These are phyloP conservation scores for Hypsizygus marmoreus DNA, from an alignment of 768 basidiomycete species.

Conservation along the genomic window DNA sequence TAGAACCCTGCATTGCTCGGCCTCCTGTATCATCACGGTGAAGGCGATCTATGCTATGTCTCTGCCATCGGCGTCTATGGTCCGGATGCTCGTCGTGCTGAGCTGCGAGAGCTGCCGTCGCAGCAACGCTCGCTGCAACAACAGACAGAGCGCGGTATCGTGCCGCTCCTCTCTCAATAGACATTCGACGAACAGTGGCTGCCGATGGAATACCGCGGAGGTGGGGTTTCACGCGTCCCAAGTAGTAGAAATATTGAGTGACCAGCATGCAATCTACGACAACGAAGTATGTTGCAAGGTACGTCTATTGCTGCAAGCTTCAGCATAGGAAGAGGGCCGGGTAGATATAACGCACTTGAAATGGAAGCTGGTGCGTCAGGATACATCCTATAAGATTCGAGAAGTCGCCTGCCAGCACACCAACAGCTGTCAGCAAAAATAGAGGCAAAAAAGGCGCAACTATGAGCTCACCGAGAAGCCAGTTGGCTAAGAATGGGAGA, in stretches of 20 bases:
- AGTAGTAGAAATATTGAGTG: slow-evolving; percentile 82
- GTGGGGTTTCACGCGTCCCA: slow-evolving; percentile 38
- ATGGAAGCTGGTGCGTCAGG: slow-evolving; percentile 90
- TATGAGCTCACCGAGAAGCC: slow-evolving; percentile 75
- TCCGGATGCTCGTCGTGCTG: slow-evolving; percentile 55
- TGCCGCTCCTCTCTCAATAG: slow-evolving; percentile 53
- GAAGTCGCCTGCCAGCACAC: slow-evolving; percentile 65
- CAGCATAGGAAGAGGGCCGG: slow-evolving; percentile 9
- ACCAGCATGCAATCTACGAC: slow-evolving; percentile 77
- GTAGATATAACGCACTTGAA: slow-evolving; percentile 65
- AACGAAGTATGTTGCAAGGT: slow-evolving; percentile 91
- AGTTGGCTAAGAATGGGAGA: slow-evolving; percentile 89
- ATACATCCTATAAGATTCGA: slow-evolving; percentile 92
- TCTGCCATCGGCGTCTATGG: slow-evolving; percentile 28
- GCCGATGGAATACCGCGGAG: slow-evolving; percentile 46
- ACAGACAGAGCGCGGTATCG: slow-evolving; percentile 70
- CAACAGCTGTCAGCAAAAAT: slow-evolving; percentile 2
- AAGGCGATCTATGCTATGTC: slow-evolving; percentile 25
- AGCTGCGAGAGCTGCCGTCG: slow-evolving; percentile 68
- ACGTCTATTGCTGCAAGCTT: slow-evolving; percentile 53
- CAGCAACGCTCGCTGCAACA: slow-evolving; percentile 73
- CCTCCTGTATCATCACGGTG: slow-evolving; percentile 20
- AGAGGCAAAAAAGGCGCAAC: slow-evolving; percentile 5
- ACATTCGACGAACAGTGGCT: slow-evolving; percentile 43
- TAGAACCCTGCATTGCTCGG: slow-evolving; percentile 14